phyloP scores from a whole-genome alignment of 1,284 basidiomycete species.

The Marasmius sp. region DNA sequence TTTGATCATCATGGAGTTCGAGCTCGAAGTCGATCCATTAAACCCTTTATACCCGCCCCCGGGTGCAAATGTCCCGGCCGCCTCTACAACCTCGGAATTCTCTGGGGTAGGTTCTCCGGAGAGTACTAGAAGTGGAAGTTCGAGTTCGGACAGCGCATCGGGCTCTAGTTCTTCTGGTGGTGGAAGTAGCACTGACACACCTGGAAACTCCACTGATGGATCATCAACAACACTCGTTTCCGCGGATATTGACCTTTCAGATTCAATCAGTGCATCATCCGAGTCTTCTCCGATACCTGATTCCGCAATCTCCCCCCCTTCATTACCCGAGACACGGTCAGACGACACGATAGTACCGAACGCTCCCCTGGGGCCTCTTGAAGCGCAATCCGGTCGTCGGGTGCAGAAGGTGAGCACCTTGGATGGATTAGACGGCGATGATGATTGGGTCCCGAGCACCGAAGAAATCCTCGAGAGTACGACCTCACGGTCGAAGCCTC shows the following conservation, averaged over 20 bases:
- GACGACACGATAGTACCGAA: neutral
- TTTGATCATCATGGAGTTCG: conserved; percentile 78
- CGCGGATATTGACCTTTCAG: too few relatives aligned
- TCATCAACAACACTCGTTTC: conserved; percentile 30
- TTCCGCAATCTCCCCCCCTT: conserved; percentile 4
- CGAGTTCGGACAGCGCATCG: conserved; percentile 10
- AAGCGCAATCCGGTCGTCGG: neutral
- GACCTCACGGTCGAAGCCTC: conserved; percentile 69
- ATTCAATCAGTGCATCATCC: neutral
- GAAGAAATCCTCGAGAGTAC: conserved; percentile 78
- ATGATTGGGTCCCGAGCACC: conserved; percentile 48
- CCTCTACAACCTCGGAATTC: conserved; percentile 15
- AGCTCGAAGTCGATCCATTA: conserved; percentile 70
- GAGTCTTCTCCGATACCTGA: neutral
- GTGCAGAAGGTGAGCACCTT: neutral
- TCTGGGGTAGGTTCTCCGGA: conserved; percentile 9
- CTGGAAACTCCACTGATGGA: conserved; percentile 22
- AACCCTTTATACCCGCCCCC: conserved; percentile 71
- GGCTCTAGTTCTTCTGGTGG: conserved; percentile 18
- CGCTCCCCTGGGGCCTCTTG: neutral
- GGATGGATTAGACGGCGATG: conserved; percentile 34
- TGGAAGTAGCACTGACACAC: conserved; percentile 2
- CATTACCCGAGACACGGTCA: neutral
- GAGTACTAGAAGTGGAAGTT: conserved; percentile 10
- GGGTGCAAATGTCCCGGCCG: conserved; percentile 6